phyloP scores from a whole-genome alignment of 129 eudicot genomes.

The Pittosporum tobira region DNA sequence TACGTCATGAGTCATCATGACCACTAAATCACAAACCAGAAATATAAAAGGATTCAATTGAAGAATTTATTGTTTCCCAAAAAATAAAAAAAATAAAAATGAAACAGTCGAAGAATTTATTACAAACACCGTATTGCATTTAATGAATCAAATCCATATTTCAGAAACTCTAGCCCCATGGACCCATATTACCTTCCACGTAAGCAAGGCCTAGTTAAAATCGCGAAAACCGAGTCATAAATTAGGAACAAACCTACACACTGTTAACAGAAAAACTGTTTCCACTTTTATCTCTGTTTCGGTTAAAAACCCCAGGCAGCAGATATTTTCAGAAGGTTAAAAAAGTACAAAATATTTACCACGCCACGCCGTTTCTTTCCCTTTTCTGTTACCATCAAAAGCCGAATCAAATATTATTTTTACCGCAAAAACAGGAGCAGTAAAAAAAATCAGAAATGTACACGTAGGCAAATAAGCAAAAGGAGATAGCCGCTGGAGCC shows the following conservation, averaged over 20 bases:
- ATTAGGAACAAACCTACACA: slow-evolving; percentile 4
- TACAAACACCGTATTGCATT: background rate
- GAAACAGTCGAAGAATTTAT: too few relatives aligned
- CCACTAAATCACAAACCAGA: too few relatives aligned
- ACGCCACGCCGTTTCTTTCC: slow-evolving; percentile 15
- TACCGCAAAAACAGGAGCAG: background rate
- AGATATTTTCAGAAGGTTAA: background rate
- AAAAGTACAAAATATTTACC: background rate
- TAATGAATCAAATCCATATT: background rate
- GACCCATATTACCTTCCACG: background rate
- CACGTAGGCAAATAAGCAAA: slow-evolving; percentile 39
- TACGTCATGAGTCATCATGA: too few relatives aligned
- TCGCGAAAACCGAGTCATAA: too few relatives aligned
- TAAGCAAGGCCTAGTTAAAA: background rate
- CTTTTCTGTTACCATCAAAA: background rate
- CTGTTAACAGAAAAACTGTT: background rate
- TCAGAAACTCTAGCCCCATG: background rate
- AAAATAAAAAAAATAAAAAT: too few relatives aligned
- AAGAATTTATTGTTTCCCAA: too few relatives aligned
- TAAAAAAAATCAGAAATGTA: background rate
- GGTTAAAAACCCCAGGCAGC: background rate
- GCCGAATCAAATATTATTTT: background rate
- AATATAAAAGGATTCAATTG: too few relatives aligned
- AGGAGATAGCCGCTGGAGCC: slow-evolving; percentile 20
- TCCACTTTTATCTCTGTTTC: background rate